These are phyloP conservation scores for Nakazawaea holstii DNA, from an alignment of 805 yeast species.

Conservation along the genomic window DNA sequence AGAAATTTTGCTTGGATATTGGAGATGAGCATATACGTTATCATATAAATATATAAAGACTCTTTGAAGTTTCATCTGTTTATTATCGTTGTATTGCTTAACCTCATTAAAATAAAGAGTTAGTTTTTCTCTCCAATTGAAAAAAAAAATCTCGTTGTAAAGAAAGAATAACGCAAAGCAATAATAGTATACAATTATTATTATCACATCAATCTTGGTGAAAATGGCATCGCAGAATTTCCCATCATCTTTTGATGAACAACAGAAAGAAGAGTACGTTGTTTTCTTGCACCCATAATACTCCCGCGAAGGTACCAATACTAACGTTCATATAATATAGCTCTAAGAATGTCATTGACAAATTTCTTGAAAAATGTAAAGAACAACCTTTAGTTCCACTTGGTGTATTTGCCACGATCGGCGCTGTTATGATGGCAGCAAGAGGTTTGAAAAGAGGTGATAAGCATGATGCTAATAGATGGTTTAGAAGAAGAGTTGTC, in stretches of 20 bases:
- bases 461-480: conserved; percentile 69
- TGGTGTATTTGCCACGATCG: conserved; percentile 73
- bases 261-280: conserved; percentile 41
- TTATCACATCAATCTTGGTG: no score
- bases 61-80: background rate
- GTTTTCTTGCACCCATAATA: background rate
- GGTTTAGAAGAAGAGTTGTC: conserved; percentile 87
- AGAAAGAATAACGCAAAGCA: background rate
- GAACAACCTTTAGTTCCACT: conserved; percentile 89
- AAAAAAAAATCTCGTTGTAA: background rate
- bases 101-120: no score
- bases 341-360: conserved; percentile 5
- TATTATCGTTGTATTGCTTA: background rate
- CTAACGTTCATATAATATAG: background rate
- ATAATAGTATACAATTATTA: background rate
- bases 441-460: conserved; percentile 70
- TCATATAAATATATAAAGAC: no score
- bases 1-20: no score
- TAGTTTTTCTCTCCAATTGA: background rate
- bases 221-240: conserved; percentile 31
- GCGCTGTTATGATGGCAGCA: conserved; percentile 77
- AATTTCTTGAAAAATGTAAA: conserved; percentile 43
- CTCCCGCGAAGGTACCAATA: no score
- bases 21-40: no score
- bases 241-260: conserved; percentile 46